Conservation (phyloP, 208 protist genomes). For the Strigomonas culicis region DNA sequence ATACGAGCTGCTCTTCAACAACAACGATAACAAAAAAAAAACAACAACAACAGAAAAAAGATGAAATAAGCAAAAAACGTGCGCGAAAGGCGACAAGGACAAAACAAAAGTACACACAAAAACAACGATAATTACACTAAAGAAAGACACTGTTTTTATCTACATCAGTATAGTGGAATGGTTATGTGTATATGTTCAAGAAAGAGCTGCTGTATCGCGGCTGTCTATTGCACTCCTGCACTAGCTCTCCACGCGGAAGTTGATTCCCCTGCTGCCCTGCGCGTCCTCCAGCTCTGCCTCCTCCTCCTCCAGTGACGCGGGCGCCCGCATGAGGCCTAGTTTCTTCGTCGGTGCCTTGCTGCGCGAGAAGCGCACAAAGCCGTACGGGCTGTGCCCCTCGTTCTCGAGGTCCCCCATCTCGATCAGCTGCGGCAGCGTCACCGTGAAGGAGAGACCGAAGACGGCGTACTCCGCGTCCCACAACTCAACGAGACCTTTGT, state of each 20-base stretch:
- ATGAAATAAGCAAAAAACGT: neutral
- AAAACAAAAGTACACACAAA: conserved; percentile 12
- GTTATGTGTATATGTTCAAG: neutral
- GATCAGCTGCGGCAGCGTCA: conserved; percentile 56
- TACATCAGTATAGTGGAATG: neutral
- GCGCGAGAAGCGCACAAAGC: conserved; percentile 61
- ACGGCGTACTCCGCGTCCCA: conserved; percentile 83
- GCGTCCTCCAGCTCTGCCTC: conserved; percentile 33
- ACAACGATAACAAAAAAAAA: neutral
- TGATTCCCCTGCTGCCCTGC: conserved; percentile 4
- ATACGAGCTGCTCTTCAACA: neutral
- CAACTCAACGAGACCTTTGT: conserved; percentile 59
- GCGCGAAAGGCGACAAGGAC: conserved; percentile 3
- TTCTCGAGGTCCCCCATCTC: conserved; percentile 77
- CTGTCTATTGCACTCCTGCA: neutral
- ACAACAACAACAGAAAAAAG: conserved; percentile 10
- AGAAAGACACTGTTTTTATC: neutral
- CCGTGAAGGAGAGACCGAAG: conserved; percentile 61
- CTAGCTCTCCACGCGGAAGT: conserved; percentile 1
- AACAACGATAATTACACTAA: conserved; percentile 2
- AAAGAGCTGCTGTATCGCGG: too few relatives aligned
- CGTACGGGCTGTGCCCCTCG: conserved; percentile 68
- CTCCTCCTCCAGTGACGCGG: conserved; percentile 45
- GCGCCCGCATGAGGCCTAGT: conserved; percentile 42
- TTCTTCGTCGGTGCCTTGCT: conserved; percentile 15